Percentiles rank a stretch among this genome's conserved stretches.
Evolutionary conservation across 768 basidiomycete species (phyloP).

Genomic region (Hydnum rufescens): DNA sequence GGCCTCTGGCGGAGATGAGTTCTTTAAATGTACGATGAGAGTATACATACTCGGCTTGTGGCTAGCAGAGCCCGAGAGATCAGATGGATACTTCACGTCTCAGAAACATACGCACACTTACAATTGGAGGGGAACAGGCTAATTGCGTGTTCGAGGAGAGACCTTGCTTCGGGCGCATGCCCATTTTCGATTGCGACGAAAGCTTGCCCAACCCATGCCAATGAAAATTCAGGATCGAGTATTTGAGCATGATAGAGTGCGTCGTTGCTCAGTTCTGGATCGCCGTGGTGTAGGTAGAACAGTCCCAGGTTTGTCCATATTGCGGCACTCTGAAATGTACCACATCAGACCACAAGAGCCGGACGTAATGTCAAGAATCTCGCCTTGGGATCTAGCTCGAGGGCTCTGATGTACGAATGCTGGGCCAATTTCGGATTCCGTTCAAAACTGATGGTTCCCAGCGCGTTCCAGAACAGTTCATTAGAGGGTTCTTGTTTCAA

Average conservation of each 20-base stretch:
- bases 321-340: conserved; percentile 33
- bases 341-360: background rate
- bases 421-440: conserved; percentile 57
- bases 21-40: conserved; percentile 37
- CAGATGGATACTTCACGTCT: background rate
- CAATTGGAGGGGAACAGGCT: conserved; percentile 35
- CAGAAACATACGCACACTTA: conserved; percentile 21
- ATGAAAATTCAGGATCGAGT: conserved; percentile 72
- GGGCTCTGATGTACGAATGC: conserved; percentile 75
- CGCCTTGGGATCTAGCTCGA: conserved; percentile 76
- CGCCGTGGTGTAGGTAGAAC: conserved; percentile 60
- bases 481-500: conserved; percentile 53
- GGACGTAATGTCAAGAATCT: conserved; percentile 8
- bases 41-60: conserved; percentile 63
- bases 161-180: conserved; percentile 38
- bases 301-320: conserved; percentile 82
- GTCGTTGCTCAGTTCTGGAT: conserved; percentile 67
- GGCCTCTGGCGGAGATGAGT: conserved; percentile 11
- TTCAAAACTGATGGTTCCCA: conserved; percentile 54
- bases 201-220: conserved; percentile 84
- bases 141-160: conserved; percentile 56
- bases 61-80: conserved; percentile 24
- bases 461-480: conserved; percentile 58
- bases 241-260: conserved; percentile 76
- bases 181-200: conserved; percentile 42